Evolutionary conservation across 2,329 filamentous ascomycete species (phyloP), one percentile per base, ranked within the genome.

Genomic region (Pyricularia pennisetigena): DNA sequence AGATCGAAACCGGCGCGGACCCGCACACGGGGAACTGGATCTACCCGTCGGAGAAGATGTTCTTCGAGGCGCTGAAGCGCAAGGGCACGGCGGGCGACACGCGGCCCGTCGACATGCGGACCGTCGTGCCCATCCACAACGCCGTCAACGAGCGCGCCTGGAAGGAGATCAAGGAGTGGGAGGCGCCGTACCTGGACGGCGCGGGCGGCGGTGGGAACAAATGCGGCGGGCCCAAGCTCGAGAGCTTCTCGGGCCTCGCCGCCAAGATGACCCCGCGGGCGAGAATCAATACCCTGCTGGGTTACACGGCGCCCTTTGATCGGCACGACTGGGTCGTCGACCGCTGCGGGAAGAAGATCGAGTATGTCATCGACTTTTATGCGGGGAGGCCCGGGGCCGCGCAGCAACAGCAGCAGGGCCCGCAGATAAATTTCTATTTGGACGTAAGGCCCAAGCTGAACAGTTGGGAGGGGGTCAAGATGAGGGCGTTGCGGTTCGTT

Each of bases 341-440:
- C 79, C 85, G 95, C 67, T 98, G 95, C 76, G 94, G 91, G 32
- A 90, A 83, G 24, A 87, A 87, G 74, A 81, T 99, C 65, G 95
- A 98, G 74, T 99, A 99, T 77, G 90, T 99, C 57, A 99, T 99
- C 78, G 95, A 99, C 79, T 99, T 99, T 74, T 99, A 99, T 76
- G 88, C 93, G 5, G 95, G 95, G 0, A 82, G 85, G 6, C 79
- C 82, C 6, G 71, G 71, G 32, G 10, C 30, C 10, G 29, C 65
- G 29, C 23, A 20, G n/a, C 35, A 26, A 3, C 64, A 65, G 23
- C 41, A 61, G 57, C 57, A 61, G 23, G 57, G 57, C 8, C 68
- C 68, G 0, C 78, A 80, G 74, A 69, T 83, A 59, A 89, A 87
- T 71, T 90, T 91, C 75, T 90, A 89, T 72, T 78, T 90, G 20